A percentile compares a stretch with the other conserved stretches of the same genome.
Conservation (phyloP, 78 protist genomes). For the Speleostelium caveatum region DNA sequence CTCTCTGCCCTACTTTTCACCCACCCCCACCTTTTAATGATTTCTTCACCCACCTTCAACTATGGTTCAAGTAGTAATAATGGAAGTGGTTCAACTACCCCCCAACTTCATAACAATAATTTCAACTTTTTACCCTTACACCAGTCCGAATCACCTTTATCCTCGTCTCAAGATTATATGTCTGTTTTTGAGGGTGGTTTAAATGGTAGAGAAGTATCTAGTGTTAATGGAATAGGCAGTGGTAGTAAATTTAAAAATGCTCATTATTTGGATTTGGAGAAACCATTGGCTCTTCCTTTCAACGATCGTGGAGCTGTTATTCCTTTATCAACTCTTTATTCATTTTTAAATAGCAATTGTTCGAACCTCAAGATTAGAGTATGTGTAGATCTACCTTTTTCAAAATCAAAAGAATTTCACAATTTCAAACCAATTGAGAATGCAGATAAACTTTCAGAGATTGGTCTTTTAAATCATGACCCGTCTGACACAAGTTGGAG, state of each 20-base stretch:
- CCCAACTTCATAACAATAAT: no score
- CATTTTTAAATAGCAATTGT: slow-evolving; percentile 2
- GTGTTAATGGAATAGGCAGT: not conserved
- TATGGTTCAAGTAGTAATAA: no score
- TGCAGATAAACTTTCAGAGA: slow-evolving; percentile 33
- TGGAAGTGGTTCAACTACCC: no score
- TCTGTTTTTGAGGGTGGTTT: no score
- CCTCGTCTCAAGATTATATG: no score
- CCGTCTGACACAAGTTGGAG: slow-evolving; percentile 58
- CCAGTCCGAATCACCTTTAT: no score
- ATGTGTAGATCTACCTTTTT: slow-evolving; percentile 62
- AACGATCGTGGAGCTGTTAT: slow-evolving; percentile 46
- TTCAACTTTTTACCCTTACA: no score
- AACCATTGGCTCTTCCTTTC: slow-evolving; percentile 52
- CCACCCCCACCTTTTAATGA: no score
- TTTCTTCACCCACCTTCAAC: no score
- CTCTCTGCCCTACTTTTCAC: no score
- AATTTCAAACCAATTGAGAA: slow-evolving; percentile 21
- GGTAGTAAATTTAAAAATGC: not conserved
- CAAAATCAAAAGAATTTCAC: slow-evolving; percentile 23
- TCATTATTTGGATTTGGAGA: slow-evolving; percentile 46
- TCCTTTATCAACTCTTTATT: slow-evolving; percentile 4
- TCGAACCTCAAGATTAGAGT: slow-evolving; percentile 27
- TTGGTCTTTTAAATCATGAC: slow-evolving; percentile 52
- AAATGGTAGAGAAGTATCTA: not conserved